Evolutionary conservation across 805 yeast genomes (phyloP).

Genomic region (Cyberlindnera mississippiensis): DNA sequence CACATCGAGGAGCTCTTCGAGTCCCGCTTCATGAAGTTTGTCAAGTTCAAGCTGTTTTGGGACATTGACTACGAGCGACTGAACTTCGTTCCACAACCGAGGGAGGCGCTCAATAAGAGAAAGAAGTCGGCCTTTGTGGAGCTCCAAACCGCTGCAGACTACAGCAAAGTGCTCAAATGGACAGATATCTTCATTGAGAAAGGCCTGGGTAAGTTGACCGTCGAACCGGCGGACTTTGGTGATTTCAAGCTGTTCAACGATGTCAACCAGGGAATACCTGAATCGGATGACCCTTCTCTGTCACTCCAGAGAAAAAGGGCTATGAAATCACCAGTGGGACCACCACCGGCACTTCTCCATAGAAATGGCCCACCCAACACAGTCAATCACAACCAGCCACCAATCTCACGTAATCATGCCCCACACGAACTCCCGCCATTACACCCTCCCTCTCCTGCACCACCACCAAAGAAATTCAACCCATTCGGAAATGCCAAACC

Average conservation of each 20-base stretch:
- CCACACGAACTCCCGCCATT: constrained; percentile 13
- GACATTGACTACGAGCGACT: constrained; percentile 40
- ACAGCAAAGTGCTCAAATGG: constrained; percentile 60
- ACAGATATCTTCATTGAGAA: constrained; percentile 47
- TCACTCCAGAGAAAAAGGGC: constrained; percentile 11
- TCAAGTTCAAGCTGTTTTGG: constrained; percentile 59
- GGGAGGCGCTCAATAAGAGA: constrained; percentile 26
- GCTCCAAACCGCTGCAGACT: constrained; percentile 44
- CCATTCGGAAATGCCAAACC: constrained; percentile 89
- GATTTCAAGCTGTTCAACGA: constrained; percentile 25
- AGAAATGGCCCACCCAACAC: constrained; percentile 1
- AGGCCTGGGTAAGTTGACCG: constrained; percentile 32
- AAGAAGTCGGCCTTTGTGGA: constrained; percentile 65
- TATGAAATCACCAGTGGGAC: constrained; percentile 1
- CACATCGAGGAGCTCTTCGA: constrained; percentile 57
- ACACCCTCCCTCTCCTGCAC: constrained; percentile 20
- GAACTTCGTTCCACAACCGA: constrained; percentile 24
- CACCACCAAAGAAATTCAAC: constrained; percentile 41
- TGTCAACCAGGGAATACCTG: constrained; percentile 20
- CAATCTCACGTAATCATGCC: not conserved
- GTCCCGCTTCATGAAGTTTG: constrained; percentile 55
- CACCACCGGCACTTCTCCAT: not conserved
- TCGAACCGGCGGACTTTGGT: constrained; percentile 24
- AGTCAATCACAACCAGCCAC: constrained; percentile 4
- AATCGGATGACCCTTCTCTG: constrained; percentile 23